A percentile compares a stretch with the other conserved stretches of the same genome.
phyloP scores from a whole-genome alignment of 2,329 filamentous ascomycete genomes.

The Colletotrichum melonis region DNA sequence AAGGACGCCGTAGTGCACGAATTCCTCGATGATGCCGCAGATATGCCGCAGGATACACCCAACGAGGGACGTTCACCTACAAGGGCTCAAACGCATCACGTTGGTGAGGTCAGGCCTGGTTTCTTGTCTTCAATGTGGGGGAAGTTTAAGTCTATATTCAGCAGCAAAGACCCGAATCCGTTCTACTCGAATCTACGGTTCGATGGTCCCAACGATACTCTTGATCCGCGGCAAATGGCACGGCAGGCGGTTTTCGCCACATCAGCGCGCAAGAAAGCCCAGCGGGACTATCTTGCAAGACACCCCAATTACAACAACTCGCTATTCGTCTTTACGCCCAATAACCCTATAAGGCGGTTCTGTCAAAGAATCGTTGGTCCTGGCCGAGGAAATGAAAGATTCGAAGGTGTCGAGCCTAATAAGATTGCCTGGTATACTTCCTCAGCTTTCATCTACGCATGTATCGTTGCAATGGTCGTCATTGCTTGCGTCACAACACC shows the following conservation, averaged over 20 bases:
- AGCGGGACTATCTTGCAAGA: conserved; percentile 87
- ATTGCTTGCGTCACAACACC: conserved; percentile 95
- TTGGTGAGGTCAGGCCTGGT: conserved; percentile 65
- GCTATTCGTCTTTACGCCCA: conserved; percentile 85
- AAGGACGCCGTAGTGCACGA: conserved; percentile 96
- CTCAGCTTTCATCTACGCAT: conserved; percentile 92
- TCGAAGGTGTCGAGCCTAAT: conserved; percentile 90
- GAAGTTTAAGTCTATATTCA: conserved; percentile 66
- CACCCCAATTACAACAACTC: conserved; percentile 95
- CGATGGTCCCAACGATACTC: conserved; percentile 78
- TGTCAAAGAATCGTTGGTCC: conserved; percentile 94
- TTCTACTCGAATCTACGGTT: conserved; percentile 86
- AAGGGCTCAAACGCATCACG: conserved; percentile 45
- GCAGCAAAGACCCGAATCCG: conserved; percentile 85
- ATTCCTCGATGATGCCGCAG: conserved; percentile 83
- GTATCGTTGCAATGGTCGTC: conserved; percentile 97
- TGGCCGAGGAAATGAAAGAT: conserved; percentile 85
- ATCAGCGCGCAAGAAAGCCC: conserved; percentile 84
- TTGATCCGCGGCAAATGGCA: conserved; percentile 89
- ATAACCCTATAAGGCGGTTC: conserved; percentile 80
- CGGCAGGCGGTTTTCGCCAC: conserved; percentile 88
- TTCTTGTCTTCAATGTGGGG: conserved; percentile 71
- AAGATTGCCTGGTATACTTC: conserved; percentile 92
- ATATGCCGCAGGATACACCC: conserved; percentile 52
- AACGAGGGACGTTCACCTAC: conserved; percentile 46